Evolutionary conservation across 768 basidiomycete species (phyloP).

Genomic region (Pisolithus albus): DNA sequence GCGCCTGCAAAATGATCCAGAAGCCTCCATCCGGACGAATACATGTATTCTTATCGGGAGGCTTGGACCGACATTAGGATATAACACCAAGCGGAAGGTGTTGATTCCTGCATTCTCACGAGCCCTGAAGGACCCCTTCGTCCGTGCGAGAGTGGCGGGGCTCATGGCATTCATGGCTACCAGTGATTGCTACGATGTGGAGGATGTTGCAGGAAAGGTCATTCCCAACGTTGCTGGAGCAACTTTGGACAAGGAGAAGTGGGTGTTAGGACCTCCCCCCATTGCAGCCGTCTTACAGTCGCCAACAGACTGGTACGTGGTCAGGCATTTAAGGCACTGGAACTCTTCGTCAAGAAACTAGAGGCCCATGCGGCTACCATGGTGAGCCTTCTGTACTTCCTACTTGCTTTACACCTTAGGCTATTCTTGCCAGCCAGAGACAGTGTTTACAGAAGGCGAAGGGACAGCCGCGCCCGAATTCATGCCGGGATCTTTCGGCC

Average conservation of each 20-base stretch:
- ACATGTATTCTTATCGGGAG: conserved; percentile 95
- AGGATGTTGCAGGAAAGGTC: conserved; percentile 86
- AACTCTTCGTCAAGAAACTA: conserved; percentile 77
- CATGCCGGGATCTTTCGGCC: conserved; percentile 24
- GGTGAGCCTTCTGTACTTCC: conserved; percentile 42
- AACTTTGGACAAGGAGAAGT: conserved; percentile 93
- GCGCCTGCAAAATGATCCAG: conserved; percentile 85
- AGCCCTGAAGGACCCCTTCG: conserved; percentile 84
- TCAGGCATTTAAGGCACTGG: conserved; percentile 91
- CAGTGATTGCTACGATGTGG: conserved; percentile 78
- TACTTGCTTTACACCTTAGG: not conserved
- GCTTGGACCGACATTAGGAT: conserved; percentile 75
- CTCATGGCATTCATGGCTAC: conserved; percentile 96
- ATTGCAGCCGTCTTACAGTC: not conserved
- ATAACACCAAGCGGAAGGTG: conserved; percentile 92
- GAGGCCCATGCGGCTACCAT: conserved; percentile 74
- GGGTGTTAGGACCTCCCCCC: conserved; percentile 13
- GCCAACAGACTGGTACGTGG: conserved; percentile 75
- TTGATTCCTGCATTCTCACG: conserved; percentile 91
- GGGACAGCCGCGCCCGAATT: conserved; percentile 21
- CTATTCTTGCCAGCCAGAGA: conserved; percentile 44
- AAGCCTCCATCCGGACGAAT: conserved; percentile 94
- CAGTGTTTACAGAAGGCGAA: conserved; percentile 37
- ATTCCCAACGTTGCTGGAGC: conserved; percentile 78
- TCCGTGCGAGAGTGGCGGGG: conserved; percentile 89